Conservation (phyloP, 2,329 filamentous ascomycete species). For the Cordyceps pruinosa region DNA sequence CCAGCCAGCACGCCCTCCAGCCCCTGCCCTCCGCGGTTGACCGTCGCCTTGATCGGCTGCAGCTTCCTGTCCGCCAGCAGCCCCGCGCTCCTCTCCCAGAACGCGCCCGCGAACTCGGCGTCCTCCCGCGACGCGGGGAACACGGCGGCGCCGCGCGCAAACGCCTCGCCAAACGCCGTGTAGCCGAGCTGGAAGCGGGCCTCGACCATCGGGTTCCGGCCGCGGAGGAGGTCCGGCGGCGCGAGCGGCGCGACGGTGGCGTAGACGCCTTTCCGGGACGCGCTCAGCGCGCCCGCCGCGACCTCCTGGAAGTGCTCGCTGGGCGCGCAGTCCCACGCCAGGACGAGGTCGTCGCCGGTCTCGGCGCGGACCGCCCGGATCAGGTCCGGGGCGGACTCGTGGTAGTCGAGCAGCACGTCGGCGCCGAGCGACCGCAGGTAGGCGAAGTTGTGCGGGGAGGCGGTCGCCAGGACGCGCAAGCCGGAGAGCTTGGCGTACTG, state of each 20-base stretch:
- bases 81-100: slow-evolving; percentile 26
- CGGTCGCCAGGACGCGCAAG: slow-evolving; percentile 33
- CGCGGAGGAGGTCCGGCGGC: background rate
- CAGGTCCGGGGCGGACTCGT: background rate
- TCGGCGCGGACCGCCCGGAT: background rate
- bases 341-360: background rate
- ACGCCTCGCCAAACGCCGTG: slow-evolving; percentile 31
- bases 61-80: slow-evolving; percentile 30
- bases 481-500: slow-evolving; percentile 36
- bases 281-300: background rate
- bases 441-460: slow-evolving; percentile 32
- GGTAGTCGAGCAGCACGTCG: slow-evolving; percentile 40
- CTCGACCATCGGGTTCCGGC: slow-evolving; percentile 3
- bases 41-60: slow-evolving; percentile 23
- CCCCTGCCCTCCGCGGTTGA: slow-evolving; percentile 19
- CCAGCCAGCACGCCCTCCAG: slow-evolving; percentile 29
- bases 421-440: slow-evolving; percentile 36
- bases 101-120: slow-evolving; percentile 29
- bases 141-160: slow-evolving; percentile 18
- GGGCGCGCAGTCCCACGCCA: slow-evolving; percentile 14
- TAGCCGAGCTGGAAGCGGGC: slow-evolving; percentile 31
- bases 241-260: slow-evolving; percentile 3
- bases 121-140: slow-evolving; percentile 22
- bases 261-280: background rate
- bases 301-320: background rate